phyloP scores from a whole-genome alignment of 2,329 filamentous ascomycete species.

The Talaromyces amestolkiae region DNA sequence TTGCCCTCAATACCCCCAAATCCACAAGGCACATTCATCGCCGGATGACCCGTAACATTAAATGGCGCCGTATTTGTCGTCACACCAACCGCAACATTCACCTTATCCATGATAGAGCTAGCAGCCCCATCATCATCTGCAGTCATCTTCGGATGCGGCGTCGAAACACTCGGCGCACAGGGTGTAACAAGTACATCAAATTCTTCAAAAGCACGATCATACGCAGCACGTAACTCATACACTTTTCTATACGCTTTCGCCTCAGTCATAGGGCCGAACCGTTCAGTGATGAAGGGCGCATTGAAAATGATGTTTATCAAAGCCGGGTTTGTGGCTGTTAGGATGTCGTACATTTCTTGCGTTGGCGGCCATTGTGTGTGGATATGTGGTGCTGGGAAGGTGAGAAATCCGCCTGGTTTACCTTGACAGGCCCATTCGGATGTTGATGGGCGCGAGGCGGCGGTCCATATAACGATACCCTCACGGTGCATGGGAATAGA shows the following conservation, averaged over 20 bases:
- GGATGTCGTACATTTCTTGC: slow-evolving; percentile 45
- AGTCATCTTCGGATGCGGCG: slow-evolving; percentile 37
- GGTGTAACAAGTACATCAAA: slow-evolving; percentile 53
- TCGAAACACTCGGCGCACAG: slow-evolving; percentile 47
- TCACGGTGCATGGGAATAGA: slow-evolving; percentile 49
- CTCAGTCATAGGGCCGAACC: slow-evolving; percentile 31
- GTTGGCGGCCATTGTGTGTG: slow-evolving; percentile 35
- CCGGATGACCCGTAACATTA: slow-evolving; percentile 53
- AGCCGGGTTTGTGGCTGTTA: slow-evolving; percentile 47
- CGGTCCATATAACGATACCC: slow-evolving; percentile 50
- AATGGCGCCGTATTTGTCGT: slow-evolving; percentile 49
- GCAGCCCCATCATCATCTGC: slow-evolving; percentile 22
- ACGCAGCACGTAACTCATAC: slow-evolving; percentile 48
- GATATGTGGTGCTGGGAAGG: slow-evolving; percentile 33
- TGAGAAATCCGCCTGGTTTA: slow-evolving; percentile 33
- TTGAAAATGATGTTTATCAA: slow-evolving; percentile 47
- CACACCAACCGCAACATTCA: slow-evolving; percentile 46
- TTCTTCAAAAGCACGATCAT: slow-evolving; percentile 44
- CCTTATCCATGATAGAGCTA: slow-evolving; percentile 37
- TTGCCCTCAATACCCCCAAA: slow-evolving; percentile 12
- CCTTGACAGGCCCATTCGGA: slow-evolving; percentile 31
- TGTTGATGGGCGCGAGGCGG: slow-evolving; percentile 35
- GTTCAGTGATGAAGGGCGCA: slow-evolving; percentile 30
- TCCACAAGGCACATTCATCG: slow-evolving; percentile 48
- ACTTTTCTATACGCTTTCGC: slow-evolving; percentile 50